A percentile compares a stretch with the other conserved stretches of the same genome.
Evolutionary conservation across 495 filamentous ascomycete species (phyloP).

Genomic region (Parathielavia hyrcaniae): DNA sequence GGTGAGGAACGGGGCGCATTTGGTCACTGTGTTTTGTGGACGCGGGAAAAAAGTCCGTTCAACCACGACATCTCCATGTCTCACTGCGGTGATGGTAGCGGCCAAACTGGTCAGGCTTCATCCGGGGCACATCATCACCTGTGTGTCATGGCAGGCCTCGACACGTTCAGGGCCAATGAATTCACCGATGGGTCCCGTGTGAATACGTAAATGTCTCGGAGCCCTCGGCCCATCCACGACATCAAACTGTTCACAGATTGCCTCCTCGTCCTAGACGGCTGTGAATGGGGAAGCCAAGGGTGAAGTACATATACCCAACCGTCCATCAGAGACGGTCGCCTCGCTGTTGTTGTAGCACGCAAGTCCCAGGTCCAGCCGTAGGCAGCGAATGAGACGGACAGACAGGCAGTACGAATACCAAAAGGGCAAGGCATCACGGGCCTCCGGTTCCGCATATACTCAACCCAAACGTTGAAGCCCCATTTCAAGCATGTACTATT

Average conservation of each 20-base stretch:
- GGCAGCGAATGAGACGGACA: too few relatives aligned
- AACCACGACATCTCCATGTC: neutral
- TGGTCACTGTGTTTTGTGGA: too few relatives aligned
- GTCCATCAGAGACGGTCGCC: too few relatives aligned
- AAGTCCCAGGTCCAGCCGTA: too few relatives aligned
- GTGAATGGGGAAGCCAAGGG: neutral
- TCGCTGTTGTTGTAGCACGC: too few relatives aligned
- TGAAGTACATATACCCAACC: neutral
- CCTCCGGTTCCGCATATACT: neutral
- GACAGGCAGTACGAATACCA: neutral
- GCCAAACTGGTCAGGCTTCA: neutral
- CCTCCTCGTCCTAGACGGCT: neutral
- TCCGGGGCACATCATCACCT: neutral
- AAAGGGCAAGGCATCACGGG: neutral
- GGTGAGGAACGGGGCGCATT: neutral
- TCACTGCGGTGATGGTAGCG: neutral
- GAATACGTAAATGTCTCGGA: conserved; percentile 1
- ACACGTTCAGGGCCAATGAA: neutral
- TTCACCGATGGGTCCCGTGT: neutral
- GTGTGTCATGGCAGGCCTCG: neutral
- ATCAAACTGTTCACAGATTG: too few relatives aligned
- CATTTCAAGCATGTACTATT: too few relatives aligned
- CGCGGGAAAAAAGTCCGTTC: neutral
- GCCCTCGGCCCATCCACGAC: neutral
- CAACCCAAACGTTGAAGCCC: neutral